Evolutionary conservation across 331 rosid species (phyloP), one percentile per base, ranked within the genome.

Genomic region (Telfairia occidentalis): DNA sequence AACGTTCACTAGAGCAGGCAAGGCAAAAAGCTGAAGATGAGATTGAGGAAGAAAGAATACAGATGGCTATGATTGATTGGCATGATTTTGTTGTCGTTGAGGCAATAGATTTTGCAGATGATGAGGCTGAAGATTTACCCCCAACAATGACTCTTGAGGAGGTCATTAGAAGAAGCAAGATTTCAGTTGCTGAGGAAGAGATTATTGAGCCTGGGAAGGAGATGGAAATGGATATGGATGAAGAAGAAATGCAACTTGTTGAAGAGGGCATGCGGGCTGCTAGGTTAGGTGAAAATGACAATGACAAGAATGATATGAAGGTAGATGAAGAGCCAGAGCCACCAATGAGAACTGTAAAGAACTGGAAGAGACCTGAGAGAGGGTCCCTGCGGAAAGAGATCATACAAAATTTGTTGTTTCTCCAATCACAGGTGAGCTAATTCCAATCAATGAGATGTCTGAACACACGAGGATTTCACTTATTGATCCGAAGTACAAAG

Each of bases 11-110:
- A 78, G 98, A 92, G 86, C 93, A 92, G 85, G 97, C 96, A 35
- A 90, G 92, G 85, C 96, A 88, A 83, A 90, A 89, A 81, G 96
- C 93, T 16, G 97, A 89, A 77, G 92, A 90, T 84, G 97, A 92
- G 84, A 85, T 90, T 83, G 97, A 92, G 81, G 94, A 89, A 82
- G 98, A 92, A 86, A 89, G 98, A 81, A 21, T 87, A 38, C 90
- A 84, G 45, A 92, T 92, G 98, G 96, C 96, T 53, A 92, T 92
- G 98, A 92, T 92, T 79, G 96, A 92, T 82, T 92, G 98, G 97
- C 97, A 89, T 86, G 94, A 92, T 84, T 90, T 92, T 92, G 96
- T 86, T 46, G 98, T 89, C 81, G 97, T 92, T 77, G 96, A 92
- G 78, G 53, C 88, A 2, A 86, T 90, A 75, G 97, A 92, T 74